Conservation (phyloP, 2,329 filamentous ascomycete genomes). For the Aureobasidium melanogenum region DNA sequence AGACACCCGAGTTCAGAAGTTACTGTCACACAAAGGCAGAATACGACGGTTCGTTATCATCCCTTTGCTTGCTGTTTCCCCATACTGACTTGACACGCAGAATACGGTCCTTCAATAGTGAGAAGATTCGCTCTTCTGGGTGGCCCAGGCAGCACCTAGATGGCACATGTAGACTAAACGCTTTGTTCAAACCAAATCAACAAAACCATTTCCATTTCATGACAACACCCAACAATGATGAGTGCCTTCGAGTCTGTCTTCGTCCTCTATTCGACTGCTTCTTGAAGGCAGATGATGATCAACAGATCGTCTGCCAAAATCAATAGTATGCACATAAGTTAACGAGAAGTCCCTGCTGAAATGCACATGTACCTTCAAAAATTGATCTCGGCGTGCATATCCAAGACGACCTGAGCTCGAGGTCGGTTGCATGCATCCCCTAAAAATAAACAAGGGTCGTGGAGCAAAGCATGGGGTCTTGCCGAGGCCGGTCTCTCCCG, state of each 20-base stretch:
- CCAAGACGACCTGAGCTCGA: not conserved
- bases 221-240: not conserved
- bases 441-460: conserved; percentile 4
- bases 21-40: conserved; percentile 79
- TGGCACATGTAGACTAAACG: not conserved
- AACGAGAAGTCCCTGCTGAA: not conserved
- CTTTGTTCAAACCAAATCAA: not conserved
- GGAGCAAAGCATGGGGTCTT: conserved; percentile 4
- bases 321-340: not conserved
- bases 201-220: not conserved
- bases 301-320: not conserved
- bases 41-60: conserved; percentile 55
- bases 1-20: conserved; percentile 96
- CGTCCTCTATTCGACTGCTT: no score
- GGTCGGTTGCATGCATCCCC: not conserved
- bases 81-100: conserved; percentile 43
- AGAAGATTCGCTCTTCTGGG: conserved; percentile 88
- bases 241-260: not conserved
- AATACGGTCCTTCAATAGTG: conserved; percentile 92
- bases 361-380: not conserved
- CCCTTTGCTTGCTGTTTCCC: not conserved
- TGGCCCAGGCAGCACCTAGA: conserved; percentile 72
- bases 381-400: not conserved
- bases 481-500: not conserved
- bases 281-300: not conserved